Percentiles rank a stretch among this genome's conserved stretches.
phyloP scores from a whole-genome alignment of 2,329 filamentous ascomycete species.

The Setomelanomma holmii region DNA sequence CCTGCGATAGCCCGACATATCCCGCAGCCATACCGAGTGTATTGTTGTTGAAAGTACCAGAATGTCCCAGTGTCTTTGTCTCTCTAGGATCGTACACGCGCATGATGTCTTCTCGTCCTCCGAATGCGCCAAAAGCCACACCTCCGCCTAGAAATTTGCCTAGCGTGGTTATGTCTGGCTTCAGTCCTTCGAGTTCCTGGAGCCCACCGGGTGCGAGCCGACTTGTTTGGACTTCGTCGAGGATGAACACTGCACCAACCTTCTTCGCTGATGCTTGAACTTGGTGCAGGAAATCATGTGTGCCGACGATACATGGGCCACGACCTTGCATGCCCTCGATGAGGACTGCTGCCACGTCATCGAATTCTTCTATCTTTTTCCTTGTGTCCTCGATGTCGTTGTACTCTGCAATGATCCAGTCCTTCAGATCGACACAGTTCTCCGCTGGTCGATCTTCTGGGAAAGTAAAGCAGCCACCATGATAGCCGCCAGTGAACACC shows the following conservation, averaged over 20 bases:
- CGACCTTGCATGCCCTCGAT: slow-evolving; percentile 72
- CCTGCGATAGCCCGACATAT: slow-evolving; percentile 45
- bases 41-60: slow-evolving; percentile 75
- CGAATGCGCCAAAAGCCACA: slow-evolving; percentile 71
- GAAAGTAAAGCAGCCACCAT: slow-evolving; percentile 63
- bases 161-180: slow-evolving; percentile 61
- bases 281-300: slow-evolving; percentile 58
- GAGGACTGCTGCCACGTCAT: slow-evolving; percentile 66
- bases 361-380: slow-evolving; percentile 49
- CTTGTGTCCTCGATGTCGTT: slow-evolving; percentile 63
- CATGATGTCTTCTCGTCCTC: slow-evolving; percentile 67
- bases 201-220: slow-evolving; percentile 28
- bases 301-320: slow-evolving; percentile 64
- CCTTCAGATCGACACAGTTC: slow-evolving; percentile 59
- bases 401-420: slow-evolving; percentile 68
- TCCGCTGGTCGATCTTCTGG: slow-evolving; percentile 45
- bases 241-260: slow-evolving; percentile 65
- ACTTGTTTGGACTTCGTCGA: slow-evolving; percentile 65
- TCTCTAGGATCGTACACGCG: slow-evolving; percentile 60
- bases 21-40: slow-evolving; percentile 66
- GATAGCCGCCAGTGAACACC: slow-evolving; percentile 61
- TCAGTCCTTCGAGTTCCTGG: slow-evolving; percentile 24
- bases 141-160: slow-evolving; percentile 74
- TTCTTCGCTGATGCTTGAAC: slow-evolving; percentile 59
- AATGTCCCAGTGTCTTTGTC: slow-evolving; percentile 57